Evolutionary conservation across 805 yeast species (phyloP).

Genomic region (Spathaspora gorwiae): DNA sequence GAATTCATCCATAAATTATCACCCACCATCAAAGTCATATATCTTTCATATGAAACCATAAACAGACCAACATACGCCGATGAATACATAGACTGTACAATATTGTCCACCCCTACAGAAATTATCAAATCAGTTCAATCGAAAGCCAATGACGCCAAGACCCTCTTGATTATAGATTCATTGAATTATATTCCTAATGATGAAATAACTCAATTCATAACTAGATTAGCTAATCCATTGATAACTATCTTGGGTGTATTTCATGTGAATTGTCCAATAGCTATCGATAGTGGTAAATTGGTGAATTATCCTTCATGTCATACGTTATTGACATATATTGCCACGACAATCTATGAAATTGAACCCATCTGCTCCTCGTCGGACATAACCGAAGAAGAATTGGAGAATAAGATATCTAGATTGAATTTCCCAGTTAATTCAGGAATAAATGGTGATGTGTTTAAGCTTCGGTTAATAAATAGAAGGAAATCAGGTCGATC

Average conservation of each 20-base stretch:
- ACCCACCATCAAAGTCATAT: conserved; percentile 40
- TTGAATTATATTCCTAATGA: conserved; percentile 52
- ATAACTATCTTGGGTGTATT: conserved; percentile 30
- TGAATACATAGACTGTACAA: conserved; percentile 44
- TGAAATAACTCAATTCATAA: conserved; percentile 46
- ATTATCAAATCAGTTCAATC: conserved; percentile 18
- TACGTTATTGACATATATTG: conserved; percentile 60
- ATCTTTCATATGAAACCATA: conserved; percentile 65
- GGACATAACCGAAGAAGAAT: conserved; percentile 41
- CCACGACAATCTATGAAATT: conserved; percentile 67
- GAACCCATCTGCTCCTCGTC: conserved; percentile 33
- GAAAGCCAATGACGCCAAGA: conserved; percentile 1
- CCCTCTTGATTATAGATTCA: conserved; percentile 27
- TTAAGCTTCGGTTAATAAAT: conserved; percentile 52
- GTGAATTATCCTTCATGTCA: conserved; percentile 50
- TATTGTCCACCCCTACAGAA: conserved; percentile 9
- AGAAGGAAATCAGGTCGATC: conserved; percentile 86
- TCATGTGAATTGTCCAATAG: conserved; percentile 33
- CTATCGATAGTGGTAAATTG: conserved; percentile 38
- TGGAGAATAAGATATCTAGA: conserved; percentile 33
- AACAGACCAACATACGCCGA: conserved; percentile 47
- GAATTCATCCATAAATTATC: conserved; percentile 48
- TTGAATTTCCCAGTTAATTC: conserved; percentile 43
- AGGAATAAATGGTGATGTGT: conserved; percentile 44
- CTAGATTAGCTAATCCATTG: conserved; percentile 37